These are phyloP conservation scores for Arabidopsis thaliana DNA, from an alignment of 345 rosid genomes.

Conservation along the genomic window DNA sequence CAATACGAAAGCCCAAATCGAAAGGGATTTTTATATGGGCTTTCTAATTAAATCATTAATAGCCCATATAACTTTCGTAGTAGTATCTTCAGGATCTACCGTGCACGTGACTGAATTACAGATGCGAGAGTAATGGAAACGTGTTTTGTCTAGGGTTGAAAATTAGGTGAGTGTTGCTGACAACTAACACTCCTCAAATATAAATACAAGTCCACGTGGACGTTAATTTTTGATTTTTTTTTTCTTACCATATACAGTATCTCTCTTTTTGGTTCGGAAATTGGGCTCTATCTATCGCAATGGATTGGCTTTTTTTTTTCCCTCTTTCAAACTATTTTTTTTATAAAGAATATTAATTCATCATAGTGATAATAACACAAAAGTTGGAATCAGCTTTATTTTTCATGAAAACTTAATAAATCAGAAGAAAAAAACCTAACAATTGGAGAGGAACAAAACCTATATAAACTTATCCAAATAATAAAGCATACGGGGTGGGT, in stretches of 20 bases:
- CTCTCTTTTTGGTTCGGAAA: neutral
- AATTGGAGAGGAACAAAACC: slow-evolving; percentile 11
- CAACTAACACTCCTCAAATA: neutral
- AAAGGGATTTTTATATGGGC: neutral
- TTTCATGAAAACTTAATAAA: neutral
- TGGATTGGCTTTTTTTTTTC: neutral
- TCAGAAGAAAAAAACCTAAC: neutral
- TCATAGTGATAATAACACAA: neutral
- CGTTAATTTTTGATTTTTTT: neutral
- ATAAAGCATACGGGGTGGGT: slow-evolving; percentile 19
- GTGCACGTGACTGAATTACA: slow-evolving; percentile 15
- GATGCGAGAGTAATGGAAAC: slow-evolving; percentile 26
- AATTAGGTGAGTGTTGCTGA: slow-evolving; percentile 46
- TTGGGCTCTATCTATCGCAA: neutral
- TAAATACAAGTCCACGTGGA: neutral
- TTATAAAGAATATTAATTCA: neutral
- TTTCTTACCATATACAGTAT: neutral
- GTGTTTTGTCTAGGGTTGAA: slow-evolving; percentile 31
- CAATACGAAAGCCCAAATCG: too few relatives aligned
- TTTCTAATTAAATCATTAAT: neutral
- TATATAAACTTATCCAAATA: slow-evolving; percentile 15
- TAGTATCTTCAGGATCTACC: neutral
- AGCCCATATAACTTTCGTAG: slow-evolving; percentile 25
- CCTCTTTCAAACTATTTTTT: neutral
- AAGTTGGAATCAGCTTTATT: neutral